A percentile compares a stretch with the other conserved stretches of the same genome.
Evolutionary conservation across 495 filamentous ascomycete genomes (phyloP).

Genomic region (Amniculicola lignicola): DNA sequence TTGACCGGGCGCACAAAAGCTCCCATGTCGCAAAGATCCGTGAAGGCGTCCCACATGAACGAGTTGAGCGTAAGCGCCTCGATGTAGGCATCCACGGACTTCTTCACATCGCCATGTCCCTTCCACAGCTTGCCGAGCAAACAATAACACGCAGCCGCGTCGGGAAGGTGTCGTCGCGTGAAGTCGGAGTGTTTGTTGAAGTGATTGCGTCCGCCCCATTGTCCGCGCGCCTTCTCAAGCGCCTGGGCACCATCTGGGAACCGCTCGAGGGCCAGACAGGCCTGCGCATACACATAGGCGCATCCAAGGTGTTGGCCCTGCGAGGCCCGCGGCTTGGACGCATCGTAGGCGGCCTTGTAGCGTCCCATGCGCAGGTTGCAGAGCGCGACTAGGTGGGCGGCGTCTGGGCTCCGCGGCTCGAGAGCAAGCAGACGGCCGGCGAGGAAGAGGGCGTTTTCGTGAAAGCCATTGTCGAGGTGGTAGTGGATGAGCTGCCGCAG

Average conservation of each 20-base stretch:
- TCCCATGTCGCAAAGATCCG: conserved; percentile 64
- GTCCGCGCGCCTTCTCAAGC: conserved; percentile 66
- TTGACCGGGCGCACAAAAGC: conserved; percentile 63
- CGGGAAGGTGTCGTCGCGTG: conserved; percentile 60
- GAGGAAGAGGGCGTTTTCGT: conserved; percentile 86
- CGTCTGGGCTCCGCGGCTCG: conserved; percentile 74
- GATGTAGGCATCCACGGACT: conserved; percentile 78
- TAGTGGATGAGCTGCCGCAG: conserved; percentile 85
- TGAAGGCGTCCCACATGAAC: conserved; percentile 98
- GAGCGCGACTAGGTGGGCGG: conserved; percentile 75
- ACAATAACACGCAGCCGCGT: conserved; percentile 75
- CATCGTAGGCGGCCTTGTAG: conserved; percentile 69
- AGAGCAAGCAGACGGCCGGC: conserved; percentile 80
- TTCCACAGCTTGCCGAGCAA: conserved; percentile 84
- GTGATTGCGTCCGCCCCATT: conserved; percentile 67
- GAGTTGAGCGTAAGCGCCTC: conserved; percentile 86
- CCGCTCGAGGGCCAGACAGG: conserved; percentile 73
- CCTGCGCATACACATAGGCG: conserved; percentile 86
- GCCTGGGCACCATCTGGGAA: conserved; percentile 76
- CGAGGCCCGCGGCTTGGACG: conserved; percentile 58
- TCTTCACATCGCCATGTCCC: conserved; percentile 72
- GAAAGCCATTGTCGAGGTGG: conserved; percentile 84
- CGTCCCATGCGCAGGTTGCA: conserved; percentile 81
- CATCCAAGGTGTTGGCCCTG: conserved; percentile 77
- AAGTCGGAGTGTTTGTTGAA: conserved; percentile 65